Evolutionary conservation across 495 filamentous ascomycete genomes (phyloP), one percentile per base, ranked within the genome.

Genomic region (Xylaria bambusicola): DNA sequence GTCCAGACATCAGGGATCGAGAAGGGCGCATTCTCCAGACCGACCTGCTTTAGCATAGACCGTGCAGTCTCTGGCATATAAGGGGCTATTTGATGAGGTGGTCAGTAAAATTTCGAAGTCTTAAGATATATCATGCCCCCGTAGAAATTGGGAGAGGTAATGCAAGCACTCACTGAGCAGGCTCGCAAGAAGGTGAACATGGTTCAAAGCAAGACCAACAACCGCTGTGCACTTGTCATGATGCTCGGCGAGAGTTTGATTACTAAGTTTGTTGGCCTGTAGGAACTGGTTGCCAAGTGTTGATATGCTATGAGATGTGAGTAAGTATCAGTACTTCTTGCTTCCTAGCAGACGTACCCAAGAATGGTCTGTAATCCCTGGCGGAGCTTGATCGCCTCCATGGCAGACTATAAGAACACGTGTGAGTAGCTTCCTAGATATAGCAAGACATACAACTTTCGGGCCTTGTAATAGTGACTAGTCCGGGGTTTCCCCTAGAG

Each of bases 1-100:
- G 40, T 53, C 57, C 57, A 98, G 87, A 71, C 91, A 84, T 60
- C 92, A 82, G 52, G 93, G 80, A 73, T 96, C 93, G 57, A 96
- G 77, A 92, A 85, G 56, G 85, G 85, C 36, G 82, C 82, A 74
- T 96, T 96, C 73, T 96, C 92, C 3, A 60, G 6, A 0, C 57
- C 57, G 27, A 60, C 4, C 44, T 60, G 57, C 26, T 38, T 20
- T 29, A 60, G 24, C 7, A 60, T 60, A 6, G 48, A 52, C 12
- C 36, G 44, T 40, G 57, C 57, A 24, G 31, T 44, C 12, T 60
- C 44, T 5, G 57, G 57, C 47, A 52, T 52, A 40, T 46, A 60
- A 17, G 57, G 57, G 36, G 36, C 36, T 38, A 38, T 38, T 38
- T 15, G 13, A 15, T 9, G 5, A 9, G 12, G 15, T 15, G 3